Evolutionary conservation across 2,329 filamentous ascomycete genomes (phyloP), one percentile per base, ranked within the genome.

Genomic region (Hypomyces rosellus): DNA sequence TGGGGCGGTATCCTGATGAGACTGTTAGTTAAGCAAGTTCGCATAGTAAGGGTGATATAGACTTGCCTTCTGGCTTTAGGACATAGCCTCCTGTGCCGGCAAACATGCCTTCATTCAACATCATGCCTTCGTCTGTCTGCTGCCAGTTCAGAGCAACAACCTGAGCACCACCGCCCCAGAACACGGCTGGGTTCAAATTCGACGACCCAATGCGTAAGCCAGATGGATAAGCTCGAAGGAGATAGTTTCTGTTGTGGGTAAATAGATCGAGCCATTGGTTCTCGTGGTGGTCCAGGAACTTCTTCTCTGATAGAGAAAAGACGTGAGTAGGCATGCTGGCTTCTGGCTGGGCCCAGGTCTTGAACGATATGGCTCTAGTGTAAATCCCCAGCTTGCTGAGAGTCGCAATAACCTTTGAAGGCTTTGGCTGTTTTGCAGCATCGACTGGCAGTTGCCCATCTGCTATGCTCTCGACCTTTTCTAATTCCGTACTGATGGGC

Each of bases 101-200:
- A 67, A 96, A 96, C 89, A 95, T 93, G 59, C 82, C 91, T 63
- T 93, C 85, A 63, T 96, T 96, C 13, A 96, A 78, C 92, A 96
- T 96, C 85, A 95, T 95, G 33, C 89, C 90, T 59, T 89, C 86
- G 61, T 96, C 90, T 67, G 87, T 84, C 54, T 84, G 85, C 68
- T 97, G 91, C 89, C 91, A 97, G 69, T 96, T 96, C 54, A 97
- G 74, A 0, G 91, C 91, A 1, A 95, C 89, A 59, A 96, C 85
- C 67, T 96, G 91, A 3, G 95, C 85, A 13, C 91, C 91, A 56
- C 88, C 85, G 33, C 89, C 80, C 91, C 91, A 96, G 68, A 91
- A 93, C 3, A 85, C 77, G 1, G 83, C 80, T 4, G 92, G 90
- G 58, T 96, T 89, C 12, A 95, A 75, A 63, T 96, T 97, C 1